These are phyloP conservation scores for Jimgerdemannia flammicorona DNA, from an alignment of 192 early-diverging fungal genomes.

Conservation along the genomic window DNA sequence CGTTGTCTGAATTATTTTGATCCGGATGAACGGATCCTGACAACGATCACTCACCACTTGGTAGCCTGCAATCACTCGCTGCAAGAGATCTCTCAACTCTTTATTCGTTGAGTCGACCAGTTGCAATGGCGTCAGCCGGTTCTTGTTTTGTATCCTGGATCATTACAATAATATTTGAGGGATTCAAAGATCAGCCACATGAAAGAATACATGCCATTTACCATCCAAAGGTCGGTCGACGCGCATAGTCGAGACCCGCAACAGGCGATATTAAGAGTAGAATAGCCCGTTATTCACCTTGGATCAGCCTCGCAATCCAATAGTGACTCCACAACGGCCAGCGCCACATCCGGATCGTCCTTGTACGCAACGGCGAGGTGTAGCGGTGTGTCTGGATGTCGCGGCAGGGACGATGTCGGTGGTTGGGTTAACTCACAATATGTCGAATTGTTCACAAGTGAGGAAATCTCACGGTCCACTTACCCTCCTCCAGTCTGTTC, in stretches of 20 bases:
- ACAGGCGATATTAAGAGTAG: neutral
- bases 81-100: conserved; percentile 29
- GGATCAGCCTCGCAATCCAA: conserved; percentile 51
- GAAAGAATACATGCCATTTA: neutral
- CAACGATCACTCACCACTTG: conserved; percentile 21
- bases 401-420: neutral
- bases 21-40: too few species aligned
- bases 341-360: conserved; percentile 45
- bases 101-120: conserved; percentile 17
- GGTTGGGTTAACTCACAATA: neutral
- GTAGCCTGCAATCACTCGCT: conserved; percentile 14
- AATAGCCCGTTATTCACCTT: conserved; percentile 17
- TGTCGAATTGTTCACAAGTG: neutral
- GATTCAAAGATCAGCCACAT: neutral
- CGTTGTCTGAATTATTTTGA: too few species aligned
- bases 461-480: too few species aligned
- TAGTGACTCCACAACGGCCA: conserved; percentile 59
- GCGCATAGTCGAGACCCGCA: neutral
- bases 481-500: conserved; percentile 37
- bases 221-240: too few species aligned
- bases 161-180: neutral
- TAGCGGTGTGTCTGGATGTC: conserved; percentile 53
- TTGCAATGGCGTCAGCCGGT: conserved; percentile 11
- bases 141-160: conserved; percentile 25
- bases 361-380: conserved; percentile 60